A percentile compares a stretch with the other conserved stretches of the same genome.
Conservation (phyloP, 1,284 basidiomycete genomes). For the Papiliotrema terrestris region DNA sequence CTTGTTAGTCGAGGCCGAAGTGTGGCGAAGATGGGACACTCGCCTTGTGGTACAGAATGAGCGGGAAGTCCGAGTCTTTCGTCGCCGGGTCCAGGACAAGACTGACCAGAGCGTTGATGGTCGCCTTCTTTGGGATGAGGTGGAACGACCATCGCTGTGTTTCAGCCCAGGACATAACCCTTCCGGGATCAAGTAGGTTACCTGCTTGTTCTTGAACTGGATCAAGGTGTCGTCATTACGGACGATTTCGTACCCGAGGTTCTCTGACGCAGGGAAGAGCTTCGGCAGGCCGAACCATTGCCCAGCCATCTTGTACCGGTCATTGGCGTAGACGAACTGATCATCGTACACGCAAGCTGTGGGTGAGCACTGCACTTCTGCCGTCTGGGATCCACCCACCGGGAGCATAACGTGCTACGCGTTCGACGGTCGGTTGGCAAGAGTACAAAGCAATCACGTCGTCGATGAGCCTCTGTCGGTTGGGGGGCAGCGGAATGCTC, state of each 20-base stretch:
- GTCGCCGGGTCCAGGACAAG: constrained; percentile 34
- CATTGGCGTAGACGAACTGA: constrained; percentile 32
- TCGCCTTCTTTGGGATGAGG: constrained; percentile 30
- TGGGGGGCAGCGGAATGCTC: constrained; percentile 27
- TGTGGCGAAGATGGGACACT: background rate
- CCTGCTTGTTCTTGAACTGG: constrained; percentile 43
- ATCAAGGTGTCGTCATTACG: constrained; percentile 37
- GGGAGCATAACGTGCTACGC: constrained; percentile 33
- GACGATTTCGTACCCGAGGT: constrained; percentile 33
- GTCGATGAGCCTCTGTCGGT: constrained; percentile 33
- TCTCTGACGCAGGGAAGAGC: constrained; percentile 30
- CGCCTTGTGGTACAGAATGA: constrained; percentile 35
- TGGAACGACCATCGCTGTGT: constrained; percentile 33
- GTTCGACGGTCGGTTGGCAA: constrained; percentile 32
- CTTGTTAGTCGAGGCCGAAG: background rate
- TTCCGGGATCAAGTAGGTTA: too few relatives aligned
- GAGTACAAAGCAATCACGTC: constrained; percentile 36
- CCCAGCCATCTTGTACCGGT: constrained; percentile 34
- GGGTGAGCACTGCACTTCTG: background rate
- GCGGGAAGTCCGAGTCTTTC: constrained; percentile 36
- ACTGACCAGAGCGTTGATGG: constrained; percentile 36
- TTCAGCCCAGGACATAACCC: background rate
- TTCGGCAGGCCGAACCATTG: constrained; percentile 38
- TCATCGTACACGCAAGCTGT: constrained; percentile 30
- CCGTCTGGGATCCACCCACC: constrained; percentile 9